Base-by-base conservation (phyloP, 2,329 filamentous ascomycete genomes). In the Decorospora gaudefroyi region DNA sequence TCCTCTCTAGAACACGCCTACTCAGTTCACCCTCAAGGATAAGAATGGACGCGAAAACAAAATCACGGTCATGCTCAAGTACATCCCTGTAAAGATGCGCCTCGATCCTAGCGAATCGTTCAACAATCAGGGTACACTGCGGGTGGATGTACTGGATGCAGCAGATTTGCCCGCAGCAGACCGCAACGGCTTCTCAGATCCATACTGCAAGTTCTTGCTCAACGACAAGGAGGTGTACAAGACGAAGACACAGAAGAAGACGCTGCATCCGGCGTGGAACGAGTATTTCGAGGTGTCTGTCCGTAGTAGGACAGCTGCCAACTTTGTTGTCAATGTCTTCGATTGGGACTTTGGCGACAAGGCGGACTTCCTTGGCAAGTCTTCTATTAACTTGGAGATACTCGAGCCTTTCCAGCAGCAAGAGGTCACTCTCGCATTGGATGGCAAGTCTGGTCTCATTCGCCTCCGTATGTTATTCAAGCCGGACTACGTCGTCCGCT, bases 321-420 rank as follows among this genome's bases (percentile, higher is more conserved):
- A 93, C 17, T 93, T 99, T 72, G 79, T 79, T 21, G 84, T 90
- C 62, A 87, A 88, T 42, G 85, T 97, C 2, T 95, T 86, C 68
- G 93, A 99, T 67, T 99, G 92, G 82, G 93, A 99, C 69, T 95
- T 97, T 76, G 92, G 89, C 33, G 90, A 95, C 69, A 92, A 91
- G 72, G 90, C 91, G 1, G 93, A 99, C 70, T 88, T 87, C 67
- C 75, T 99, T n/a, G 93, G 93, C 30, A 80, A 78, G 46, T 79
- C 89, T 0, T 74, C 76, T 4, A 89, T 99, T 64, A 84, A 89
- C 58, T 79, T 99, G 11, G 83, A 86, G 35, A 72, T 84, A 21
- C 78, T 99, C 6, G 90, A 96, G 59, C 93, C 93, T 0, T 96
- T 97, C 77, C 81, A 81, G 65, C 81, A 84, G 8, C 83, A 88